phyloP scores from a whole-genome alignment of 2,329 filamentous ascomycete genomes.

The Purpureocillium lavendulum region DNA sequence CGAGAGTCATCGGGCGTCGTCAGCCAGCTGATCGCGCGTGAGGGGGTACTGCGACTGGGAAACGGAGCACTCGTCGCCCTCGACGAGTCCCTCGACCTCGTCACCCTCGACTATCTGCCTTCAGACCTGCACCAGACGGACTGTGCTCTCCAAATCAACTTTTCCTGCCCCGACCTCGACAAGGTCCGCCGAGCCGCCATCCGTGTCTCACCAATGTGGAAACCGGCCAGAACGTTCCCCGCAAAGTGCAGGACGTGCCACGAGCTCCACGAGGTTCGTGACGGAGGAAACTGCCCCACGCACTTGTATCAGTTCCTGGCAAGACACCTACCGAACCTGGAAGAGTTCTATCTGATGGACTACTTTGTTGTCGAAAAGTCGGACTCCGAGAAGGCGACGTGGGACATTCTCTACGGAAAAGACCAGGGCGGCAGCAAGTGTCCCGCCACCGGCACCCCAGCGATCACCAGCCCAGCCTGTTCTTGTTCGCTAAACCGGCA shows the following conservation, averaged over 20 bases:
- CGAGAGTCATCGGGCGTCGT: constrained; percentile 15
- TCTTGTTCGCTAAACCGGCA: not conserved
- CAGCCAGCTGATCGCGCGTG: constrained; percentile 10
- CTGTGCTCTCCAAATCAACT: constrained; percentile 15
- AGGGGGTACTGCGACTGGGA: constrained; percentile 14
- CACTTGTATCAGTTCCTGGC: constrained; percentile 36
- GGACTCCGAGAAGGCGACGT: not conserved
- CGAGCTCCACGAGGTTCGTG: constrained; percentile 16
- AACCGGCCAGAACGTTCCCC: constrained; percentile 14
- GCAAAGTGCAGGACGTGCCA: constrained; percentile 25
- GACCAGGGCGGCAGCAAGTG: not conserved
- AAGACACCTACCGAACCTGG: constrained; percentile 30
- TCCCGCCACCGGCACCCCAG: no score
- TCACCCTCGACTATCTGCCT: constrained; percentile 26
- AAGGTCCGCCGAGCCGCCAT: constrained; percentile 30
- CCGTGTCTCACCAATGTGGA: constrained; percentile 33
- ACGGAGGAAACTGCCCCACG: constrained; percentile 21
- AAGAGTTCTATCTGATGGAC: constrained; percentile 36
- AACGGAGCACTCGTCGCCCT: constrained; percentile 20
- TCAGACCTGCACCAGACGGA: constrained; percentile 16
- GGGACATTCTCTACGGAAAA: no score
- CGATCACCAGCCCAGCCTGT: no score
- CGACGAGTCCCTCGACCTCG: constrained; percentile 18
- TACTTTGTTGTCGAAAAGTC: constrained; percentile 27
- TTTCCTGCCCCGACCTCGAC: constrained; percentile 19